Base-by-base conservation (phyloP, 2,329 filamentous ascomycete genomes). In the Colletotrichum sp. region DNA sequence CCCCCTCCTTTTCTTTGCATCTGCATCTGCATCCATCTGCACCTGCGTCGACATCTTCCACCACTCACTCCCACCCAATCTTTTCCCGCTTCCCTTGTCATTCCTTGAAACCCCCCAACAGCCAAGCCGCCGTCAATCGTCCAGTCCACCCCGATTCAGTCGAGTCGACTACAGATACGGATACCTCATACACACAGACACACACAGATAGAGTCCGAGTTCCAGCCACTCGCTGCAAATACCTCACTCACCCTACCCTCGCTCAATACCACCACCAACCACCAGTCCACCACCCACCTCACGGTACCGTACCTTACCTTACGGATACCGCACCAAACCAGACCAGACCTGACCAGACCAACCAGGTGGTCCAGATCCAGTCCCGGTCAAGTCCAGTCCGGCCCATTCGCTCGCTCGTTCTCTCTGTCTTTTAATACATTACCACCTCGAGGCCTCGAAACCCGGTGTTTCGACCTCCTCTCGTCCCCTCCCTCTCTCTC, bases 381-480 rank as follows among this genome's bases (percentile, higher is more conserved):
- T 22, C 44, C 44, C n/a, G n/a, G 44, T 22, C 44, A 3, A 22
- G 59, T 34, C 18, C 28, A n/a, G 59, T 62, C 62, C 62, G 22
- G 62, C 34, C 60, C 62, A 39, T 69, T 34, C 69, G 32, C 64
- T 70, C 65, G 34, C 44, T 22, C n/a, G n/a, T 48, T 22, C 18
- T 67, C n/a, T 72, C 55, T 26, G 24, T 34, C 59, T 62, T 60
- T 62, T 44, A 55, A 52, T 67, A 67, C 39, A 30, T 67, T 68
- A 75, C 52, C 36, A 57, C 57, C 55, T 62, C 44, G 24, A 68
- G 34, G 64, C 32, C 73, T 75, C 70, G 57, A 73, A 73, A 60
- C 73, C 73, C 59, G 70, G 64, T 44, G 73, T 69, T 75, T 73
- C 73, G 70, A 73, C 64, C 30, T 59, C 34, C 64, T 73, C 72